A percentile compares a stretch with the other conserved stretches of the same genome.
These are phyloP conservation scores for Aspergillus piperis DNA, from an alignment of 2,329 filamentous ascomycete genomes.

Conservation along the genomic window DNA sequence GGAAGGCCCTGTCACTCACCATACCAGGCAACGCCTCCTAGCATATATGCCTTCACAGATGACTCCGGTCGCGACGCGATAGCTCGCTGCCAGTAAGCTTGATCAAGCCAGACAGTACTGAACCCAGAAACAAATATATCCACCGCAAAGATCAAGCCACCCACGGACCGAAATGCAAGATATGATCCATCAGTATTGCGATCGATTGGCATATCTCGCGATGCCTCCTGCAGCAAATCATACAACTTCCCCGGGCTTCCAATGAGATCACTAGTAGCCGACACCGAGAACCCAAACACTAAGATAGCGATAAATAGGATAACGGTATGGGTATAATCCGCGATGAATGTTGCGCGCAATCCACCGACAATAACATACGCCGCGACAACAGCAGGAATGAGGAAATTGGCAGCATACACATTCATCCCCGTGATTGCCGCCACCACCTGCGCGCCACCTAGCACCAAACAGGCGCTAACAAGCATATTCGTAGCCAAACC, in stretches of 20 bases:
- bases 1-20: conserved; percentile 14
- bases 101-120: conserved; percentile 41
- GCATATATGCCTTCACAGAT: conserved; percentile 45
- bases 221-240: conserved; percentile 40
- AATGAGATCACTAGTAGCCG: conserved; percentile 32
- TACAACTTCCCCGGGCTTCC: conserved; percentile 40
- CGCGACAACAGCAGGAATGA: conserved; percentile 43
- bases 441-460: conserved; percentile 44
- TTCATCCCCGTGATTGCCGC: conserved; percentile 45
- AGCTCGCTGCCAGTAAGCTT: conserved; percentile 50
- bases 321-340: conserved; percentile 46
- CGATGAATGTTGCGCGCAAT: conserved; percentile 44
- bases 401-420: conserved; percentile 45
- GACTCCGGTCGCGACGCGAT: conserved; percentile 47
- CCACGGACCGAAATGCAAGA: conserved; percentile 40
- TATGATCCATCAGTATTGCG: conserved; percentile 37
- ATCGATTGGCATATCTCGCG: conserved; percentile 34
- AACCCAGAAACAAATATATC: conserved; percentile 43
- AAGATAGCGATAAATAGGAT: conserved; percentile 45
- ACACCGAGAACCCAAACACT: conserved; percentile 43
- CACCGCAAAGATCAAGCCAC: conserved; percentile 42
- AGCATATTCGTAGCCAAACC: conserved; percentile 46
- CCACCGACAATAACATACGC: conserved; percentile 46
- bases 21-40: conserved; percentile 43
- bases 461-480: conserved; percentile 42